Base-by-base conservation (phyloP, 371 early-diverging fungal species). In the Mortierella sp. region DNA sequence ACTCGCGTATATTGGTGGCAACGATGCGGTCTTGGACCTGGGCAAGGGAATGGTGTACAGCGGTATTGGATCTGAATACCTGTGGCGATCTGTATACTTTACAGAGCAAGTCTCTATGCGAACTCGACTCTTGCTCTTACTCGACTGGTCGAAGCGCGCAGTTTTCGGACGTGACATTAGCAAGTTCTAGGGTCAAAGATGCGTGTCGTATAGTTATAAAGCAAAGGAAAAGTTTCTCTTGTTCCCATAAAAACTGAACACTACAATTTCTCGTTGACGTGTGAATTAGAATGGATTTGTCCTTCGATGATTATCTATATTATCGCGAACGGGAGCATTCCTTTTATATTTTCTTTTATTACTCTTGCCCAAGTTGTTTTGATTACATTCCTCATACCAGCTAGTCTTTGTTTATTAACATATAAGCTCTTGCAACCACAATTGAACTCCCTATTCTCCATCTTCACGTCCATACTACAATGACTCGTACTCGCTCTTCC, bases 1-100 rank as follows among this genome's bases (percentile, higher is more conserved):
- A 11, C 83, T 96, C 61, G 95, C 96, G 10, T 96, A 96, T 73
- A 80, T 96, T 63, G 96, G 96, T 3, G 92, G 93, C 60, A 91
- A 90, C 55, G 81, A 60, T 35, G 92, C 94, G 1, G 95, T 90
- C 0, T 88, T 90, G 54, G 93, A 92, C 45, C 85, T 91, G 73
- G 90, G 86, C 32, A 83, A 83, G 72, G 90, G 90, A 66, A 69
- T 87, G 62, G 86, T 90, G 83, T 84, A 90, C 63, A 88, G 90
- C 45, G 92, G 92, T 18, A 75, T 89, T 28, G 87, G 87, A 72
- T 90, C 91, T 5, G 81, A 91, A 45, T 92, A 91, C 74, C 77
- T 92, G 14, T 92, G 93, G 93, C 85, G 93, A 37, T 88, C 90
- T 51, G 84, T 91, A 10, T 92, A 91, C 54, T 90, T 90, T 84